These are phyloP conservation scores for Penicillium riverlandense DNA, from an alignment of 495 filamentous ascomycete species.

Conservation along the genomic window DNA sequence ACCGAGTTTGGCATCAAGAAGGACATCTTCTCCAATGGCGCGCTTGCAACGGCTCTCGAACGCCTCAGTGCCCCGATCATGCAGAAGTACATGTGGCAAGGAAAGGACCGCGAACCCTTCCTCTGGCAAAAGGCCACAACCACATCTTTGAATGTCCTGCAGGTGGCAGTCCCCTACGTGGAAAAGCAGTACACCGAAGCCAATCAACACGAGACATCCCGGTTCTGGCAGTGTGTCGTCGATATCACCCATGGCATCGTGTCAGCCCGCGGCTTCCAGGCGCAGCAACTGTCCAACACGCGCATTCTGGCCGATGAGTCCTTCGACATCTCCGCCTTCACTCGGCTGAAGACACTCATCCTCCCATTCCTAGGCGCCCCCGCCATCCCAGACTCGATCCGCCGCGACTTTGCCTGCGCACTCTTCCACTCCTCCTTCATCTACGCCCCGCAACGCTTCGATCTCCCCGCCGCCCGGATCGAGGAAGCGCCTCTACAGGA, in stretches of 20 bases:
- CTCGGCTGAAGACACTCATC: slow-evolving; percentile 58
- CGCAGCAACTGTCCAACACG: slow-evolving; percentile 16
- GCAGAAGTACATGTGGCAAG: slow-evolving; percentile 67
- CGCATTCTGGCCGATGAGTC: slow-evolving; percentile 44
- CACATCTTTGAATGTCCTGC: slow-evolving; percentile 59
- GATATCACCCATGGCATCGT: slow-evolving; percentile 34
- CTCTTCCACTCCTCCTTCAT: slow-evolving; percentile 83
- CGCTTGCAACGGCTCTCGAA: slow-evolving; percentile 51
- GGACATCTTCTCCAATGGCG: slow-evolving; percentile 58
- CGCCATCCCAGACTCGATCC: slow-evolving; percentile 56
- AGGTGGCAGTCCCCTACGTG: slow-evolving; percentile 57
- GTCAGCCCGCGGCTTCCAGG: slow-evolving; percentile 28
- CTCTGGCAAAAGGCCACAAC: slow-evolving; percentile 77
- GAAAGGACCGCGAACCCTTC: slow-evolving; percentile 48
- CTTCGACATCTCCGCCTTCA: slow-evolving; percentile 75
- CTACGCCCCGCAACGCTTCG: slow-evolving; percentile 58
- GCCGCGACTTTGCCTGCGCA: slow-evolving; percentile 62
- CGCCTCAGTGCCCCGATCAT: slow-evolving; percentile 61
- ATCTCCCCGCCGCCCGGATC: slow-evolving; percentile 45
- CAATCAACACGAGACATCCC: slow-evolving; percentile 20
- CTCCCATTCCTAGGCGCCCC: slow-evolving; percentile 64
- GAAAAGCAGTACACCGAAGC: slow-evolving; percentile 35
- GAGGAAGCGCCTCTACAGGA: slow-evolving; percentile 48
- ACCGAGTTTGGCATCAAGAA: slow-evolving; percentile 52
- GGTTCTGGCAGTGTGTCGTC: slow-evolving; percentile 37